Percentiles rank a stretch among this genome's conserved stretches.
phyloP scores from a whole-genome alignment of 129 eudicot genomes.

The Daucus carota region DH1_v3.0 NC_030382.2:49057501-49058000 shows the following conservation, averaged over 20 bases:
- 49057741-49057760: slow-evolving; percentile 90
- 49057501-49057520: slow-evolving; percentile 70
- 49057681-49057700: slow-evolving; percentile 80
- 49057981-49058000: slow-evolving; percentile 50
- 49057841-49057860: slow-evolving; percentile 64
- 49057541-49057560: slow-evolving; percentile 89
- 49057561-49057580: slow-evolving; percentile 89
- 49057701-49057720: slow-evolving; percentile 82
- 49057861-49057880: slow-evolving; percentile 66
- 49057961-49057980: slow-evolving; percentile 49
- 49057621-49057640: slow-evolving; percentile 61
- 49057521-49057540: slow-evolving; percentile 85
- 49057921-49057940: slow-evolving; percentile 72
- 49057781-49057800: slow-evolving; percentile 86
- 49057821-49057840: slow-evolving; percentile 74
- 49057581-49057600: slow-evolving; percentile 65
- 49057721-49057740: slow-evolving; percentile 83
- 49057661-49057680: slow-evolving; percentile 85
- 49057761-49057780: slow-evolving; percentile 73
- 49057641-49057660: slow-evolving; percentile 96
- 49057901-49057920: slow-evolving; percentile 76
- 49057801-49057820: slow-evolving; percentile 92
- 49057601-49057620: slow-evolving; percentile 68
- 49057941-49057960: slow-evolving; percentile 98
- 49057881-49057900: slow-evolving; percentile 74